phyloP scores from a whole-genome alignment of 2,329 filamentous ascomycete species.

The Claviceps citrina region DNA sequence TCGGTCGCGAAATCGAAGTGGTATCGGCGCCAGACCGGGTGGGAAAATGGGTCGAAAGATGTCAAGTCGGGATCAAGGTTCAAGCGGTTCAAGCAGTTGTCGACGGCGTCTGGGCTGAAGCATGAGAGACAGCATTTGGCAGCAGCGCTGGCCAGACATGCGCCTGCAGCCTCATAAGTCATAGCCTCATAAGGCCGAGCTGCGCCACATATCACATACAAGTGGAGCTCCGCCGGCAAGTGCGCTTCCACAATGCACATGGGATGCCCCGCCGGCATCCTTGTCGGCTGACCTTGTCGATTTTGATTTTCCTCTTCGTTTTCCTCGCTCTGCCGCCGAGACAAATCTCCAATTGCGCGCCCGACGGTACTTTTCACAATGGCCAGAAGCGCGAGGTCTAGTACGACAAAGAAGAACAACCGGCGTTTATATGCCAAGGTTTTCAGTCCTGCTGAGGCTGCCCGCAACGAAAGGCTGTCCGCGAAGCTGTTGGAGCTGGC shows the following conservation, averaged over 20 bases:
- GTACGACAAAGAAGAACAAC: constrained; percentile 69
- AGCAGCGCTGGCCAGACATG: no score
- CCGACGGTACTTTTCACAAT: constrained; percentile 31
- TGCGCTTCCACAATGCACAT: no score
- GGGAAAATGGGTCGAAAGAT: no score
- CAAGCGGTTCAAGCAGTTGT: no score
- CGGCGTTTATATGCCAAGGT: constrained; percentile 62
- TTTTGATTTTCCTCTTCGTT: neutral
- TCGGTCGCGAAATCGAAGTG: no score
- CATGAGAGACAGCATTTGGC: no score
- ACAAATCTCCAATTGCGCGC: neutral
- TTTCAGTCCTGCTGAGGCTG: constrained; percentile 69
- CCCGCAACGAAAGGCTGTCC: constrained; percentile 67
- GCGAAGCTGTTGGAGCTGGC: constrained; percentile 73
- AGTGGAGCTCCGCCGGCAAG: neutral
- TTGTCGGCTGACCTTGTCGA: neutral
- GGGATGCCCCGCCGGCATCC: no score
- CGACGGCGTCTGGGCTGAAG: no score
- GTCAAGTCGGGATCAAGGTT: no score
- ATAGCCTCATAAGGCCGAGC: no score
- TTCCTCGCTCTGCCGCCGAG: neutral
- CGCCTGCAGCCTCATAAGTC: neutral
- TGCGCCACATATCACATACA: constrained; percentile 5
- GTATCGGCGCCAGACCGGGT: no score
- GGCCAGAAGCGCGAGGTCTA: constrained; percentile 78